Evolutionary conservation across 768 basidiomycete genomes (phyloP).

Genomic region (Lactarius evosmus): DNA sequence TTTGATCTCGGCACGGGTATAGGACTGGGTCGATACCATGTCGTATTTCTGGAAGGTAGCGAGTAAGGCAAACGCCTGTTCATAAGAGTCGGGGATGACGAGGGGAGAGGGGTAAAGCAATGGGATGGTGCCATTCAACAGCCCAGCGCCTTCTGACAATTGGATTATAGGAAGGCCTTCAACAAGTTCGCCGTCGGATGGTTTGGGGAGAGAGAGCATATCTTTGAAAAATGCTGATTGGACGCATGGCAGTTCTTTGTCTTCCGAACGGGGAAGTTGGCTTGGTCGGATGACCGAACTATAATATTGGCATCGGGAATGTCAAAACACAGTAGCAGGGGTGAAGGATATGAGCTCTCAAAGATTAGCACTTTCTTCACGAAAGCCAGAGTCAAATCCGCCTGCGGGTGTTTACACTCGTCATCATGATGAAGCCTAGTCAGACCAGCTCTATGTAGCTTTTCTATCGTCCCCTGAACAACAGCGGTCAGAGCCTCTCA

Average conservation of each 20-base stretch:
- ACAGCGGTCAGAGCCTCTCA: background rate
- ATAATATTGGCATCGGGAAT: too few species aligned
- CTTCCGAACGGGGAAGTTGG: slow-evolving; percentile 34
- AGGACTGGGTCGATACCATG: background rate
- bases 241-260: too few species aligned
- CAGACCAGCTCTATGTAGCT: too few species aligned
- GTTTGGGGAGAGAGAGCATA: background rate
- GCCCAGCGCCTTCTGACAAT: background rate
- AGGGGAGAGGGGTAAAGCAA: background rate
- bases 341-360: too few species aligned
- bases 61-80: slow-evolving; percentile 10
- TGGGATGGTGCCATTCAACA: background rate
- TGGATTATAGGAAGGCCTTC: background rate
- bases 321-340: too few species aligned
- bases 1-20: background rate
- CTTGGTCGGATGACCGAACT: too few species aligned
- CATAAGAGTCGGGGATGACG: background rate
- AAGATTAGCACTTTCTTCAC: background rate
- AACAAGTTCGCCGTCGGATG: background rate
- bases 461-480: too few species aligned
- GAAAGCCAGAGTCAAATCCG: background rate
- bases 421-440: too few species aligned
- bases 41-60: background rate
- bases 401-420: too few species aligned
- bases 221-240: background rate